These are phyloP conservation scores for Breviolum minutum DNA, from an alignment of 73 alveolate genomes.

Conservation along the genomic window DNA sequence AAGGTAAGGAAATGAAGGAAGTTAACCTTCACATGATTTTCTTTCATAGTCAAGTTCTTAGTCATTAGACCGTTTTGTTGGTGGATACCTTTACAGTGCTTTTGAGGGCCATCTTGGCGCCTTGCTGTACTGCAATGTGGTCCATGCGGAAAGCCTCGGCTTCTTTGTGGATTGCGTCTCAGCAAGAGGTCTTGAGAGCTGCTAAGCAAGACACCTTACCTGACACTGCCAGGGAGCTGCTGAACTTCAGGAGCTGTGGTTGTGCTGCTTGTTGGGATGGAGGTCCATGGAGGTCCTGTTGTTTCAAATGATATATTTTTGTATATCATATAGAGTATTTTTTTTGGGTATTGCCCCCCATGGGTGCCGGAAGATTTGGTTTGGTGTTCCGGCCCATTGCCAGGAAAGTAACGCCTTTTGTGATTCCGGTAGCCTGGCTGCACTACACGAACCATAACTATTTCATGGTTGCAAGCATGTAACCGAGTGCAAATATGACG, in stretches of 20 bases:
- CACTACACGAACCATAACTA: background rate
- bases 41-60: too few species aligned
- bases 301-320: background rate
- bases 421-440: background rate
- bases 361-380: too few species aligned
- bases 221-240: constrained; percentile 4
- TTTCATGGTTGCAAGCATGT: too few species aligned
- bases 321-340: too few species aligned
- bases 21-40: background rate
- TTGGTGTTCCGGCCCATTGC: background rate
- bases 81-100: too few species aligned
- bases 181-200: background rate
- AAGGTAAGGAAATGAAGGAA: background rate
- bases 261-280: background rate
- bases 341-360: too few species aligned
- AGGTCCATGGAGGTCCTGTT: background rate
- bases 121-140: constrained; percentile 28
- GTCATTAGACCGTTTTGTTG: too few species aligned
- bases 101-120: background rate
- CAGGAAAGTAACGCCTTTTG: background rate
- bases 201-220: constrained; percentile 21
- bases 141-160: constrained; percentile 38
- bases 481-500: too few species aligned
- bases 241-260: constrained; percentile 3
- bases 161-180: constrained; percentile 21